phyloP scores from a whole-genome alignment of 176 grass and related monocot genomes.

The Luzula sylvatica region DNA sequence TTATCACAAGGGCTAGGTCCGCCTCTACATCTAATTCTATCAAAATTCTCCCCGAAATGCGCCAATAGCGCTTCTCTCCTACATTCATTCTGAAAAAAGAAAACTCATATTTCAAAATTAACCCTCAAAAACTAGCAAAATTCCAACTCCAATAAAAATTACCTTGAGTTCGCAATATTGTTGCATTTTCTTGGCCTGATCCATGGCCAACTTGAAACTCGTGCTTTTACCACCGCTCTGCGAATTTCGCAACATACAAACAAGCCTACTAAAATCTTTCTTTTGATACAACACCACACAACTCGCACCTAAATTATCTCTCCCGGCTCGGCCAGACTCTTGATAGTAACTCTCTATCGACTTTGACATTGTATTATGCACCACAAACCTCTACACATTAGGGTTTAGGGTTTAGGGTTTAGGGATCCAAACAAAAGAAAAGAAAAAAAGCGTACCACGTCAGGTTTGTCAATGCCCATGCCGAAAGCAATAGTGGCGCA shows the following conservation, averaged over 20 bases:
- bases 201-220: conserved; percentile 65
- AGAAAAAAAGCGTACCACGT: conserved; percentile 44
- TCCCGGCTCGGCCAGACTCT: conserved; percentile 77
- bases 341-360: conserved; percentile 99
- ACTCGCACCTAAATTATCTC: conserved; percentile 53
- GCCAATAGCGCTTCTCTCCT: conserved; percentile 59
- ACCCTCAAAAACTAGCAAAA: not conserved
- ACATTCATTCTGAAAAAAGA: conserved; percentile 50
- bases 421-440: not conserved
- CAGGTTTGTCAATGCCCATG: conserved; percentile 95
- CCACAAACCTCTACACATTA: conserved; percentile 77
- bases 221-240: conserved; percentile 33
- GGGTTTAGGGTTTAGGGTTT: no score
- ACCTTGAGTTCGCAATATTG: conserved; percentile 87
- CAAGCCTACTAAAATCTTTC: conserved; percentile 75
- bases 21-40: conserved; percentile 43
- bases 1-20: conserved; percentile 80
- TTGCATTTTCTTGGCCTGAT: conserved; percentile 90
- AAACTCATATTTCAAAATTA: not conserved
- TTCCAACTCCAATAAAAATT: conserved; percentile 14
- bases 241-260: conserved; percentile 66
- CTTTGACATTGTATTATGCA: conserved; percentile 84
- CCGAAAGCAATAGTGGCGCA: conserved; percentile 95
- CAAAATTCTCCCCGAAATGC: conserved; percentile 69
- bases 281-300: conserved; percentile 70